phyloP scores from a whole-genome alignment of 345 rosid species.

The Gynandropsis gynandra region DNA sequence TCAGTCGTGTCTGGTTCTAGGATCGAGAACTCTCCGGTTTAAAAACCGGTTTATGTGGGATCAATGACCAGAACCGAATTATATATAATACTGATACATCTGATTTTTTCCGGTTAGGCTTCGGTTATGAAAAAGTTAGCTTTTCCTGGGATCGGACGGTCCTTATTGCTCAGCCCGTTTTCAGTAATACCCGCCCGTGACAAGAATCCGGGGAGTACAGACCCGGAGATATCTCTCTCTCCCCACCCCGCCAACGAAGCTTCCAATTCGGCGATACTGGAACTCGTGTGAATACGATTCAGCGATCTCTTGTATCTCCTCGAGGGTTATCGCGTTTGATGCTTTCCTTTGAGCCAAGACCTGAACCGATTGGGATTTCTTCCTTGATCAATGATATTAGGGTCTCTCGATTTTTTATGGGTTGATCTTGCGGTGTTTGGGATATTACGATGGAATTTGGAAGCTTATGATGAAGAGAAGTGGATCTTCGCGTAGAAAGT shows the following conservation, averaged over 20 bases:
- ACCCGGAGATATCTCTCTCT: slow-evolving; percentile 10
- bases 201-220: neutral
- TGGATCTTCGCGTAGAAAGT: neutral
- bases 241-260: slow-evolving; percentile 16
- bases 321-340: slow-evolving; percentile 11
- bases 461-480: slow-evolving; percentile 18
- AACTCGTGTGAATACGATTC: neutral
- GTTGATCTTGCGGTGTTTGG: neutral
- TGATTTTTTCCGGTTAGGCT: neutral
- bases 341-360: slow-evolving; percentile 4
- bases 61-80: no score
- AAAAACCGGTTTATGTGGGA: no score
- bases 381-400: slow-evolving; percentile 4
- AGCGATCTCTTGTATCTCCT: slow-evolving; percentile 7
- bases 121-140: slow-evolving; percentile 1
- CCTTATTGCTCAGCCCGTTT: neutral
- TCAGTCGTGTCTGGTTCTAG: slow-evolving; percentile 10
- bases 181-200: slow-evolving; percentile 15
- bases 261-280: slow-evolving; percentile 7
- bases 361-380: neutral
- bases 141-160: slow-evolving; percentile 13
- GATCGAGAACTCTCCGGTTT: neutral
- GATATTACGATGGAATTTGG: slow-evolving; percentile 18
- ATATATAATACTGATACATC: no score
- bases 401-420: slow-evolving; percentile 15